Evolutionary conservation across 1,139 yeast genomes (phyloP).

Genomic region (Hanseniaspora sp.): DNA sequence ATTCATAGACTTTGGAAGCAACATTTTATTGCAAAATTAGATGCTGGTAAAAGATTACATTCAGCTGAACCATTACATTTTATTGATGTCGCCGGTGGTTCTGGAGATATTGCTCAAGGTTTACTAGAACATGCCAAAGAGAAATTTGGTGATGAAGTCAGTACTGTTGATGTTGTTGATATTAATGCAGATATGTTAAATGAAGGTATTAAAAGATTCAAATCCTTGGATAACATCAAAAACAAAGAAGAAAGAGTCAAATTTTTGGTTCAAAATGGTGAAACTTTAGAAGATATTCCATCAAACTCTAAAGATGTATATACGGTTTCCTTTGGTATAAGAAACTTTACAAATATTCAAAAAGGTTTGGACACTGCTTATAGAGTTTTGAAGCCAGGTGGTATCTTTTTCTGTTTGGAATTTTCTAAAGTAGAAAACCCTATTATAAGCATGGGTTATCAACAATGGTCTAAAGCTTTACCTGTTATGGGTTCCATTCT

Average conservation of each 20-base stretch:
- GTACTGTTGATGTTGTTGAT: conserved; percentile 85
- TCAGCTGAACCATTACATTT: conserved; percentile 67
- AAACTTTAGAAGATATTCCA: conserved; percentile 68
- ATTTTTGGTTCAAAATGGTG: conserved; percentile 88
- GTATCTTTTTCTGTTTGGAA: conserved; percentile 92
- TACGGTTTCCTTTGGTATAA: conserved; percentile 93
- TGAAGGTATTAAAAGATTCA: conserved; percentile 68
- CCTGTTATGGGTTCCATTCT: conserved; percentile 94
- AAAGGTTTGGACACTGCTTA: conserved; percentile 89
- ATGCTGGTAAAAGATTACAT: conserved; percentile 90
- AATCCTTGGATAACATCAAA: conserved; percentile 38
- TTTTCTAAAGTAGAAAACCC: conserved; percentile 85
- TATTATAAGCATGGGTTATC: conserved; percentile 61
- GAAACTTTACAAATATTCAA: conserved; percentile 90
- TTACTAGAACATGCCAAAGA: conserved; percentile 79
- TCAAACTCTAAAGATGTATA: conserved; percentile 87
- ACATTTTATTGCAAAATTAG: conserved; percentile 75
- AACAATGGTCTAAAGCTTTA: conserved; percentile 74
- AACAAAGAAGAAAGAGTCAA: conserved; percentile 52
- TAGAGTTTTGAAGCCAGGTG: conserved; percentile 95
- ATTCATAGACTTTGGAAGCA: conserved; percentile 91
- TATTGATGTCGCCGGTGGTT: conserved; percentile 96
- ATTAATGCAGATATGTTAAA: conserved; percentile 91
- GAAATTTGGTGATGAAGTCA: conserved; percentile 60
- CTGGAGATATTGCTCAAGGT: conserved; percentile 97